Evolutionary conservation across 2,329 filamentous ascomycete genomes (phyloP), one percentile per base, ranked within the genome.

Genomic region (Ophiocordyceps robertsii): DNA sequence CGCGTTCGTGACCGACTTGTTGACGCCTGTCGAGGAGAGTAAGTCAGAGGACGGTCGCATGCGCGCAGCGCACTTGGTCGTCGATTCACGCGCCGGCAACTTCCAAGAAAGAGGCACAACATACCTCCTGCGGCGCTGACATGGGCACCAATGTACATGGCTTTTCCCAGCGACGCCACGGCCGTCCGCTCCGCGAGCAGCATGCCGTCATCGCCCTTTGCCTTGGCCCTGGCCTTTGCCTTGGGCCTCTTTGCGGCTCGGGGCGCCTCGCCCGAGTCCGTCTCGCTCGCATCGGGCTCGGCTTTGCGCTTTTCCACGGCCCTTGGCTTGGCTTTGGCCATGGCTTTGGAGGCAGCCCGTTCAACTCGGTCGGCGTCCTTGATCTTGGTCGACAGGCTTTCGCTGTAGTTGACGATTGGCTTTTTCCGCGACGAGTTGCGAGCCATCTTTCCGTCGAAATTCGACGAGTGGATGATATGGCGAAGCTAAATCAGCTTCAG

Each of bases 61-160:
- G 16, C 27, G 10, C 29, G 13, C 13, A 30, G 19, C 7, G 39
- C 27, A 14, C 8, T 21, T 29, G 24, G 12, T 12, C 3, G 33
- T 17, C 17, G 14, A 36, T 17, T 19, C 24, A 27, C 9, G 24
- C 24, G 33, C 33, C 2, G n/a, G 14, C 3, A 4, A 19, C 3
- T 19, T 19, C 19, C 19, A 19, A 19, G 19, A 19, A 19, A 4
- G n/a, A n/a, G 16, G 33, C 4, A 13, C 9, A 39, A 50, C 69
- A 43, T 59, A 84, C 86, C 90, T 67, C 89, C 90, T 27, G 92
- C 88, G 48, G 76, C 80, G 61, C 84, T 92, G 47, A 96, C 87
- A 60, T 98, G 92, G 1, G 92, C 92, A 14, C 92, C 92, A 43
- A 98, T 82, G 54, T 84, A 82, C 73, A 95, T 84, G 12, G 69